Conservation (phyloP, 352 stramenopile genomes). For the Pythium angustatum region DNA sequence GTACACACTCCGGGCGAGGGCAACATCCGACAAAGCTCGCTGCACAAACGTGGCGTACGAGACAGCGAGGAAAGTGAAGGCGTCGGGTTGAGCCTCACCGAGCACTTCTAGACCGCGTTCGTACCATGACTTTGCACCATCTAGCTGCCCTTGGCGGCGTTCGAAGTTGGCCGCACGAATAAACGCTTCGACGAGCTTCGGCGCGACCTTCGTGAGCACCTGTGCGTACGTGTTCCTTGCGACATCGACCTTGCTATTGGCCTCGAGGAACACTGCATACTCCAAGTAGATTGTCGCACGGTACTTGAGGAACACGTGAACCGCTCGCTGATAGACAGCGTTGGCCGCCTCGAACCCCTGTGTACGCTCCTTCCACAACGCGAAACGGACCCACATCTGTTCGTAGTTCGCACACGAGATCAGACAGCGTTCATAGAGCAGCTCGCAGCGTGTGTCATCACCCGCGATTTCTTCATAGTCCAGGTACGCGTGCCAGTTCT, state of each 20-base stretch:
- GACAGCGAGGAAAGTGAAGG: slow-evolving; percentile 50
- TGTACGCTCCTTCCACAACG: slow-evolving; percentile 56
- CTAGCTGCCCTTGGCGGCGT: slow-evolving; percentile 51
- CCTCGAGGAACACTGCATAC: slow-evolving; percentile 71
- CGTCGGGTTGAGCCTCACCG: slow-evolving; percentile 37
- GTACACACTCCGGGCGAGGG: slow-evolving; percentile 45
- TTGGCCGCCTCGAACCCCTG: slow-evolving; percentile 64
- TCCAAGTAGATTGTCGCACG: slow-evolving; percentile 73
- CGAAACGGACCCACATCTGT: slow-evolving; percentile 77
- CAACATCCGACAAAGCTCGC: slow-evolving; percentile 43
- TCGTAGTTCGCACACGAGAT: slow-evolving; percentile 86
- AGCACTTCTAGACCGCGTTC: slow-evolving; percentile 51
- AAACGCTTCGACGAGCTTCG: slow-evolving; percentile 64
- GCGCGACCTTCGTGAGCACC: slow-evolving; percentile 54
- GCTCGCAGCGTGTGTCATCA: slow-evolving; percentile 51
- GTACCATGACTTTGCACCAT: slow-evolving; percentile 54
- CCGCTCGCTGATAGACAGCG: slow-evolving; percentile 60
- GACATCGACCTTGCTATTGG: slow-evolving; percentile 49
- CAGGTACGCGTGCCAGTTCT: slow-evolving; percentile 80
- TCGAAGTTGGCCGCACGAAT: slow-evolving; percentile 75
- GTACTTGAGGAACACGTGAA: slow-evolving; percentile 74
- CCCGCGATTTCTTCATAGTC: slow-evolving; percentile 73
- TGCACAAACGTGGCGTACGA: slow-evolving; percentile 65
- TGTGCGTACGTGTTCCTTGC: slow-evolving; percentile 58
- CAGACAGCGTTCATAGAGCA: slow-evolving; percentile 77